Evolutionary conservation across 306 rosid species (phyloP).

Genomic region (Vigna angularis): DNA sequence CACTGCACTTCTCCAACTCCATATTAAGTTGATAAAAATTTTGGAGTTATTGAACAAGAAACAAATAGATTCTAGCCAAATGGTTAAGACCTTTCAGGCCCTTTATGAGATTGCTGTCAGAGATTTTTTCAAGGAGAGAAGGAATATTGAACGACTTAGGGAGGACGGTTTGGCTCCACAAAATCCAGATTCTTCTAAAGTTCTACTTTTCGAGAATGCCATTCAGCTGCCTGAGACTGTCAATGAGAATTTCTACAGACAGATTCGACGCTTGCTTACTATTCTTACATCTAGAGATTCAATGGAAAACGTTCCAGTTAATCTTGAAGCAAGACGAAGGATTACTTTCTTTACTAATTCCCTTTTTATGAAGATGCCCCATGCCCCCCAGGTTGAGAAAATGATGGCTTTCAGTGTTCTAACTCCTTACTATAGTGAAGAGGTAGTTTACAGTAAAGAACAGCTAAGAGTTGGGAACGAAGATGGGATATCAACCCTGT

Average conservation of each 20-base stretch:
- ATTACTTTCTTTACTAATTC: conserved; percentile 91
- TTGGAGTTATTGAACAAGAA: conserved; percentile 67
- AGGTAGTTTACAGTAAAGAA: conserved; percentile 77
- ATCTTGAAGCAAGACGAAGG: conserved; percentile 90
- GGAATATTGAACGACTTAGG: conserved; percentile 60
- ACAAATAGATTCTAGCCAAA: conserved; percentile 51
- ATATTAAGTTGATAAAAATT: conserved; percentile 67
- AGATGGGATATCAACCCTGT: conserved; percentile 83
- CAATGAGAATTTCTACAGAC: conserved; percentile 64
- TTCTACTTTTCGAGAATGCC: conserved; percentile 75
- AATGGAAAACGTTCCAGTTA: conserved; percentile 77
- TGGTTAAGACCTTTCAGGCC: conserved; percentile 84
- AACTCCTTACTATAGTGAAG: conserved; percentile 93
- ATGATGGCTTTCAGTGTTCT: conserved; percentile 96
- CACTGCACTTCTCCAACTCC: conserved; percentile 76
- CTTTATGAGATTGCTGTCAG: conserved; percentile 77
- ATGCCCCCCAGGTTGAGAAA: conserved; percentile 94
- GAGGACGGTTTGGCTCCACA: conserved; percentile 80
- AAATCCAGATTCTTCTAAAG: conserved; percentile 54
- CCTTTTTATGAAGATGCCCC: conserved; percentile 93
- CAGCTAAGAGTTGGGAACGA: conserved; percentile 89
- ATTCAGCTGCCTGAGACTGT: conserved; percentile 57
- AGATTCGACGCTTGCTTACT: conserved; percentile 82
- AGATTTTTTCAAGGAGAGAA: conserved; percentile 79
- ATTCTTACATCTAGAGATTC: conserved; percentile 89